Evolutionary conservation across 2,329 filamentous ascomycete species (phyloP).

Genomic region (Tolypocladium inflatum): DNA sequence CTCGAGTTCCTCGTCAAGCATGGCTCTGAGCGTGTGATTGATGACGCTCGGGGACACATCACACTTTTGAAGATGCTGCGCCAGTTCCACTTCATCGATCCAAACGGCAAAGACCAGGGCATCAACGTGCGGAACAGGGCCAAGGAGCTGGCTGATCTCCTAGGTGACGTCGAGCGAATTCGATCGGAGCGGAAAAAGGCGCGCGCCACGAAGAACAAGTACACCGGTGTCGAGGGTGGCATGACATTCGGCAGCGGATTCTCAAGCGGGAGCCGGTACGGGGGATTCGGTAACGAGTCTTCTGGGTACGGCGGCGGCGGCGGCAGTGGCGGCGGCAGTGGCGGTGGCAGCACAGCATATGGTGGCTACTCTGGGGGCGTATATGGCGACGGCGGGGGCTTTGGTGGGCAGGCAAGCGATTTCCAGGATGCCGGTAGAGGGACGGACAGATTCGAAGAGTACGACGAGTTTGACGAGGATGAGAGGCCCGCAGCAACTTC

Average conservation of each 20-base stretch:
- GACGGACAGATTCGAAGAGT: slow-evolving; percentile 83
- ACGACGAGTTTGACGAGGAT: slow-evolving; percentile 89
- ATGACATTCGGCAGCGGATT: slow-evolving; percentile 50
- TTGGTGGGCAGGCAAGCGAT: slow-evolving; percentile 67
- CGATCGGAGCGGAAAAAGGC: slow-evolving; percentile 81
- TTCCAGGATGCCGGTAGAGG: slow-evolving; percentile 55
- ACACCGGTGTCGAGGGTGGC: slow-evolving; percentile 86
- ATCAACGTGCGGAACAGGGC: slow-evolving; percentile 95
- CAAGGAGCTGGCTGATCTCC: slow-evolving; percentile 89
- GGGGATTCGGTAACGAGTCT: slow-evolving; percentile 86
- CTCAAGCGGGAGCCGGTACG: slow-evolving; percentile 53
- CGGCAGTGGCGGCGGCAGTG: slow-evolving; percentile 28
- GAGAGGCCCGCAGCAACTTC: slow-evolving; percentile 35
- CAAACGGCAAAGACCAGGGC: slow-evolving; percentile 96
- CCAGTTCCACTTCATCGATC: slow-evolving; percentile 94
- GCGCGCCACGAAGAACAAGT: slow-evolving; percentile 82
- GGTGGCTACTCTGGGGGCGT: slow-evolving; percentile 62
- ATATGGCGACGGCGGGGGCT: slow-evolving; percentile 93
- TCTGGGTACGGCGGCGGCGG: slow-evolving; percentile 54
- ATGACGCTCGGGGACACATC: slow-evolving; percentile 91
- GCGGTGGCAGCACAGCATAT: slow-evolving; percentile 25
- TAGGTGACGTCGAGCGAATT: slow-evolving; percentile 85
- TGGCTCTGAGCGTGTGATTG: slow-evolving; percentile 92
- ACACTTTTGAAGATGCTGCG: slow-evolving; percentile 96
- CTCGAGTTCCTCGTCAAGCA: slow-evolving; percentile 98